Conservation (phyloP, 768 basidiomycete species). For the Kwoniella sp. region DNA sequence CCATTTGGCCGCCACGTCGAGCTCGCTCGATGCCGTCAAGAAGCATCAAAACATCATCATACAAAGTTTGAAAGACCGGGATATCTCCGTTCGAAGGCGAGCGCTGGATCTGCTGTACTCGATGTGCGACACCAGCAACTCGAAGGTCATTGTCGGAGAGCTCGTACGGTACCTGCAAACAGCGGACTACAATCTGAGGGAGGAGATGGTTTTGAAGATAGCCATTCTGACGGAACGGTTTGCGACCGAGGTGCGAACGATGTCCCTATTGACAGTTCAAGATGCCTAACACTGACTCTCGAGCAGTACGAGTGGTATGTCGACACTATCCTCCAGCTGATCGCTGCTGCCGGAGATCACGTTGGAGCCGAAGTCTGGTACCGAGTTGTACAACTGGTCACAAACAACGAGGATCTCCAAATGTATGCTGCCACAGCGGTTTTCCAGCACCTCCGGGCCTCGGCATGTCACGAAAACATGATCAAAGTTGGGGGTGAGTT, state of each 20-base stretch:
- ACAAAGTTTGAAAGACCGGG: slow-evolving; percentile 87
- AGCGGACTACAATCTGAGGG: slow-evolving; percentile 93
- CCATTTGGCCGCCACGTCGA: slow-evolving; percentile 88
- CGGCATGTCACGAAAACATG: slow-evolving; percentile 64
- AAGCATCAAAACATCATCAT: slow-evolving; percentile 95
- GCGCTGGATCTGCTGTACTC: slow-evolving; percentile 94
- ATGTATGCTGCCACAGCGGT: slow-evolving; percentile 90
- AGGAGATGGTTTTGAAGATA: slow-evolving; percentile 98
- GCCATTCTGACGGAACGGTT: slow-evolving; percentile 99
- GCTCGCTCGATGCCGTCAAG: slow-evolving; percentile 87
- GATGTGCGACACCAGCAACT: slow-evolving; percentile 98
- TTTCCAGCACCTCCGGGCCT: slow-evolving; percentile 79
- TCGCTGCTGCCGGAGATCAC: slow-evolving; percentile 94
- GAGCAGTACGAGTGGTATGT: slow-evolving; percentile 92
- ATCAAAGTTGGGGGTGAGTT: slow-evolving; percentile 85
- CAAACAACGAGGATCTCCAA: slow-evolving; percentile 96
- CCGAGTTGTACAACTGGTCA: slow-evolving; percentile 95
- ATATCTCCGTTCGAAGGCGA: slow-evolving; percentile 89
- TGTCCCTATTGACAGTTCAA: not conserved
- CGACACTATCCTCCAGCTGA: slow-evolving; percentile 91
- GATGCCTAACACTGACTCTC: not conserved
- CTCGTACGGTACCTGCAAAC: slow-evolving; percentile 85
- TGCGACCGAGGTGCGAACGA: slow-evolving; percentile 60
- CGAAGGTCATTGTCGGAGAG: slow-evolving; percentile 92
- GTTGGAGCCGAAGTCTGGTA: slow-evolving; percentile 99